Percentiles rank a stretch among this genome's conserved stretches.
phyloP scores from a whole-genome alignment of 305 asterid species.

The Fraxinus xanthoxyloides region DNA sequence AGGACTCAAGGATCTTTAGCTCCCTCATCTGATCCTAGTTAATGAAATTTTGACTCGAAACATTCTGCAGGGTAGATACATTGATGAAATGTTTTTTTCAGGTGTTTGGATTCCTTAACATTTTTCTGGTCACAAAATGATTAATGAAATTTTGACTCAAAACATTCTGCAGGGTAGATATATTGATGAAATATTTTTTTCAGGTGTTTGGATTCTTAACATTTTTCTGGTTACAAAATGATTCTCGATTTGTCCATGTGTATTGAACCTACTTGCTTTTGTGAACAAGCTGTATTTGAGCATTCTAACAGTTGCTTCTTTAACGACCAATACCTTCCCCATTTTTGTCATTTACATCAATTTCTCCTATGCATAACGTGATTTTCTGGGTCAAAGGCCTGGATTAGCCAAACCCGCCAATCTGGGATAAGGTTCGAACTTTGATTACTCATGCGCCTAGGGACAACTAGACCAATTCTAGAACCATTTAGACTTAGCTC shows the following conservation, averaged over 20 bases:
- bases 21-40: neutral
- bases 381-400: neutral
- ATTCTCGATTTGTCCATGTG: neutral
- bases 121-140: neutral
- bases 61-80: neutral
- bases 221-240: neutral
- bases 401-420: neutral
- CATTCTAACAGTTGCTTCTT: neutral
- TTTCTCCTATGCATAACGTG: neutral
- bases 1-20: neutral
- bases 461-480: neutral
- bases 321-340: neutral
- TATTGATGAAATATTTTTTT: neutral
- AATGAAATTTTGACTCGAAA: conserved; percentile 1
- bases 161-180: neutral
- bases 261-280: neutral
- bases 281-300: neutral
- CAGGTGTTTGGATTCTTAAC: neutral
- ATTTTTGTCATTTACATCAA: neutral
- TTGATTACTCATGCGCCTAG: neutral
- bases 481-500: neutral
- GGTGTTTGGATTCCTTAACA: neutral
- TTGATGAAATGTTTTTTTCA: neutral
- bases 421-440: neutral
- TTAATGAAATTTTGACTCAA: neutral